phyloP scores from a whole-genome alignment of 257 asterid genomes.

The Apocynum venetum region DNA sequence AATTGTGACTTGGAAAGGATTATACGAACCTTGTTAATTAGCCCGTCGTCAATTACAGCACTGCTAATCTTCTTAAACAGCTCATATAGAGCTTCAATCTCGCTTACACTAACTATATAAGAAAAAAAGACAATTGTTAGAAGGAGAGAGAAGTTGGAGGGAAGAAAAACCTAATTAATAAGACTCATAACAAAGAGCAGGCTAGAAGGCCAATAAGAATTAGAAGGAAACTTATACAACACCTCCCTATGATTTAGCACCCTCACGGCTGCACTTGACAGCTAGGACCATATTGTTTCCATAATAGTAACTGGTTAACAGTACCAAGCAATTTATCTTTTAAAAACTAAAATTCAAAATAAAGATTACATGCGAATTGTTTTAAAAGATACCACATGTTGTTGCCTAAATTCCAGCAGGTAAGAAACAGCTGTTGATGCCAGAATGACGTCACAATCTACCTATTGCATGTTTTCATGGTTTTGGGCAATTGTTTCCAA shows the following conservation, averaged over 20 bases:
- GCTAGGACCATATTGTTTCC: not conserved
- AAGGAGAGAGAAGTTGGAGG: not conserved
- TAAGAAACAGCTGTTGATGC: not conserved
- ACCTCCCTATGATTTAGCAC: not conserved
- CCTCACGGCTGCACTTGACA: not conserved
- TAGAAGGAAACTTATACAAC: not conserved
- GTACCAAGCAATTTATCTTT: not conserved
- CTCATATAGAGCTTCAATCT: constrained; percentile 95
- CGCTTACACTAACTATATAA: constrained; percentile 93
- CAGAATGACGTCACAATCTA: not conserved
- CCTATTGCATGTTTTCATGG: not conserved
- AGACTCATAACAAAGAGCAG: not conserved
- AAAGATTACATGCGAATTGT: not conserved
- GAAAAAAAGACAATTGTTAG: constrained; percentile 7
- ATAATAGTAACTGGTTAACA: not conserved
- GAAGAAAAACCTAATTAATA: not conserved
- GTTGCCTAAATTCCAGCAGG: not conserved
- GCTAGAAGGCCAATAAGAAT: not conserved
- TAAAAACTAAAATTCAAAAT: not conserved
- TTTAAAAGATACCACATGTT: not conserved
- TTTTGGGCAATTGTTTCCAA: not conserved
- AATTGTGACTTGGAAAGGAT: not conserved
- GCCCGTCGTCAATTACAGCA: constrained; percentile 96
- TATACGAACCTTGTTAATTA: constrained; percentile 80
- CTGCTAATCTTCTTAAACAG: constrained; percentile 98